Evolutionary conservation across 2,329 filamentous ascomycete species (phyloP).

Genomic region (Cladosporium sp.): DNA sequence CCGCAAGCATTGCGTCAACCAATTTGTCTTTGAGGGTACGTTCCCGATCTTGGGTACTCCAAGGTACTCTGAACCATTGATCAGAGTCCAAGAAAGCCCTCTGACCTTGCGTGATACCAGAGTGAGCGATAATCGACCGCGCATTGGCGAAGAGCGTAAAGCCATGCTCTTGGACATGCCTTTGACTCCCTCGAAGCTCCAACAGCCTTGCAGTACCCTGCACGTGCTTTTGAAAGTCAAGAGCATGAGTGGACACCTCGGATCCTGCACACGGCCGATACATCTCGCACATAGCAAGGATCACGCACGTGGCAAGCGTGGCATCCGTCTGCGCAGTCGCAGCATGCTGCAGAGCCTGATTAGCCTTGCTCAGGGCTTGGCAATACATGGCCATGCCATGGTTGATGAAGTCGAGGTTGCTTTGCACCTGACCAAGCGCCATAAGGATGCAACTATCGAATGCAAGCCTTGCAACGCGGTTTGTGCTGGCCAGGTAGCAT

Average conservation of each 20-base stretch:
- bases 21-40: background rate
- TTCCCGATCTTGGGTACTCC: background rate
- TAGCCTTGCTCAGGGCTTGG: background rate
- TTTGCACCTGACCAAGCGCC: background rate
- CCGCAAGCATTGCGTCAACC: background rate
- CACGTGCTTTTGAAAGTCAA: background rate
- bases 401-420: background rate
- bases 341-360: background rate
- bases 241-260: background rate
- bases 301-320: background rate
- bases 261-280: background rate
- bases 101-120: background rate
- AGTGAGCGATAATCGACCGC: background rate
- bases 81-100: background rate
- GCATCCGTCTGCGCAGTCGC: conserved; percentile 5
- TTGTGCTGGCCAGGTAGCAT: background rate
- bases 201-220: background rate
- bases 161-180: background rate
- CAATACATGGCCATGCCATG: background rate
- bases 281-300: conserved; percentile 1
- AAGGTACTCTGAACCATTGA: background rate
- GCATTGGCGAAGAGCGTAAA: background rate
- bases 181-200: background rate
- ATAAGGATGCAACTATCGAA: conserved; percentile 1
- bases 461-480: background rate